Evolutionary conservation across 768 basidiomycete genomes (phyloP).

Genomic region (Lactifluus piperatus): DNA sequence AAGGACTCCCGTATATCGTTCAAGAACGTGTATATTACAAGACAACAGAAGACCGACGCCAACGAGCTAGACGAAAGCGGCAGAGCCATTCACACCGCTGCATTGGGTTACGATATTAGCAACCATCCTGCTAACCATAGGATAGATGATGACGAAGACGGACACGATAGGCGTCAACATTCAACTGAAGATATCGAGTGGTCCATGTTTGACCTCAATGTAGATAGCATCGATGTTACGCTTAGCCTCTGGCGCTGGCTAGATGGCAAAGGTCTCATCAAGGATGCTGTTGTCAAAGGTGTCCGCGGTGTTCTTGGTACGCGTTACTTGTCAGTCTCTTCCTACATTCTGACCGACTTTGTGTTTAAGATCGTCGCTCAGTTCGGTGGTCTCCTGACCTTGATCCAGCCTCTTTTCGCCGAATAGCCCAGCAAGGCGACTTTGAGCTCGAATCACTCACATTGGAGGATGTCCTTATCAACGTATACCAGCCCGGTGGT

Average conservation of each 20-base stretch:
- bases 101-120: conserved; percentile 67
- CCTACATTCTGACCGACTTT: background rate
- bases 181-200: conserved; percentile 58
- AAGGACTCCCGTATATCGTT: conserved; percentile 93
- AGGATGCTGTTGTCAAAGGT: conserved; percentile 87
- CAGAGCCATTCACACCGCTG: conserved; percentile 41
- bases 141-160: conserved; percentile 51
- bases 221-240: conserved; percentile 94
- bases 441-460: conserved; percentile 87
- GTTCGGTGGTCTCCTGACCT: conserved; percentile 80
- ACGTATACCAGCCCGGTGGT: conserved; percentile 86
- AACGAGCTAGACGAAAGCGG: background rate
- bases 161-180: conserved; percentile 18
- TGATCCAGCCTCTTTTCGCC: conserved; percentile 76
- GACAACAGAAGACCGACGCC: conserved; percentile 40
- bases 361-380: conserved; percentile 65
- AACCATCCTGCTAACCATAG: conserved; percentile 66
- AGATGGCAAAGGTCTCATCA: conserved; percentile 88
- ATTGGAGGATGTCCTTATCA: conserved; percentile 88
- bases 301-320: conserved; percentile 88
- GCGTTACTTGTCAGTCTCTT: conserved; percentile 18
- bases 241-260: conserved; percentile 88
- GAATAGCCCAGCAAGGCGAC: conserved; percentile 65
- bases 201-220: conserved; percentile 86
- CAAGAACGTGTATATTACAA: conserved; percentile 92